A percentile compares a stretch with the other conserved stretches of the same genome.
phyloP scores from a whole-genome alignment of 495 filamentous ascomycete species.

The Pseudoneurospora amorphoporcata region DNA sequence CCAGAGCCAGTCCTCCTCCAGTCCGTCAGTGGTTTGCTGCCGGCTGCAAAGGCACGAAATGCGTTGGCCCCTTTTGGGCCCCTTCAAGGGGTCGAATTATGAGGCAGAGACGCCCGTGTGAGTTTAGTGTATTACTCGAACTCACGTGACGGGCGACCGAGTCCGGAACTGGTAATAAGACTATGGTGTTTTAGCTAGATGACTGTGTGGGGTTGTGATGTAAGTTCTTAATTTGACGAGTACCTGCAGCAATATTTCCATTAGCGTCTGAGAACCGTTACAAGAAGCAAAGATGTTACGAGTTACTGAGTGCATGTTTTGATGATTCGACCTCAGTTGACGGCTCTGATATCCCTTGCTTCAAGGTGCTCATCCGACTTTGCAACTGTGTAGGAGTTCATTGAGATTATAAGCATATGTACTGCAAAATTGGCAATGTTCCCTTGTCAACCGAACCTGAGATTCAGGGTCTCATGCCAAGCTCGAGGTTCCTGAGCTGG shows the following conservation, averaged over 20 bases:
- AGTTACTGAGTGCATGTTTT: background rate
- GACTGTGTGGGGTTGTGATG: background rate
- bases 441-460: background rate
- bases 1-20: background rate
- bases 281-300: background rate
- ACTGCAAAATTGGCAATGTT: background rate
- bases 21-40: background rate
- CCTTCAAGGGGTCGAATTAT: background rate
- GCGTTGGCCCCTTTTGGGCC: background rate
- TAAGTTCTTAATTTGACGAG: background rate
- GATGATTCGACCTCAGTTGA: background rate
- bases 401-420: background rate
- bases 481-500: background rate
- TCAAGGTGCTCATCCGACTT: background rate
- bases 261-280: background rate
- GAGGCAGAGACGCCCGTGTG: background rate
- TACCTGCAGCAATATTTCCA: background rate
- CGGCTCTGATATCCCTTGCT: background rate
- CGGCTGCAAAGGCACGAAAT: background rate
- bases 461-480: background rate
- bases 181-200: background rate
- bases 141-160: background rate
- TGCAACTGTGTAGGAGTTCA: background rate
- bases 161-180: background rate
- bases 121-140: background rate